Conservation (phyloP, 179 eudicot genomes). For the Silene vulgaris region DNA sequence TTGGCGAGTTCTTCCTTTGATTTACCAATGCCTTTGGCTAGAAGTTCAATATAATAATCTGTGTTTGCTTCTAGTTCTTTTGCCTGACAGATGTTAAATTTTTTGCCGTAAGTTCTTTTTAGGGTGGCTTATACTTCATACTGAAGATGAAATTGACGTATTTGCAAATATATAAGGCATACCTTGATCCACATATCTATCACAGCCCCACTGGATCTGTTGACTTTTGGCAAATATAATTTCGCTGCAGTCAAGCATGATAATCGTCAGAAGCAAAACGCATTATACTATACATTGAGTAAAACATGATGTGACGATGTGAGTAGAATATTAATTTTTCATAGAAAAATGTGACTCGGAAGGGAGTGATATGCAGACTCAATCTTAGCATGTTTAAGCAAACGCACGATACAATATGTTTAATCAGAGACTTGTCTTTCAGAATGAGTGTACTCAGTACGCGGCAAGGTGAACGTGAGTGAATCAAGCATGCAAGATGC, state of each 20-base stretch:
- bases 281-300: background rate
- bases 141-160: background rate
- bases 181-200: slow-evolving; percentile 92
- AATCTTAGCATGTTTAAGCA: too few relatives aligned
- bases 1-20: slow-evolving; percentile 69
- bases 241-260: slow-evolving; percentile 50
- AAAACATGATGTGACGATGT: too few relatives aligned
- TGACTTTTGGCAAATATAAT: slow-evolving; percentile 64
- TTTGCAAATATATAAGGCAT: slow-evolving; percentile 14
- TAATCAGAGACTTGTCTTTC: too few relatives aligned
- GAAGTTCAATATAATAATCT: slow-evolving; percentile 61
- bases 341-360: too few relatives aligned
- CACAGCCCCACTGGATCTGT: slow-evolving; percentile 64
- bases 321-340: too few relatives aligned
- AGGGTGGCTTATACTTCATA: background rate
- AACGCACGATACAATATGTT: too few relatives aligned
- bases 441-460: too few relatives aligned
- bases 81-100: slow-evolving; percentile 40
- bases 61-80: slow-evolving; percentile 75
- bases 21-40: slow-evolving; percentile 76
- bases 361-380: too few relatives aligned
- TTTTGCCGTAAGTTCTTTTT: background rate
- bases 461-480: too few relatives aligned
- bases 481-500: background rate
- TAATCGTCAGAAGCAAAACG: slow-evolving; percentile 11